Evolutionary conservation across 805 yeast genomes (phyloP).

Genomic region (Pichia membranifaciens): DNA sequence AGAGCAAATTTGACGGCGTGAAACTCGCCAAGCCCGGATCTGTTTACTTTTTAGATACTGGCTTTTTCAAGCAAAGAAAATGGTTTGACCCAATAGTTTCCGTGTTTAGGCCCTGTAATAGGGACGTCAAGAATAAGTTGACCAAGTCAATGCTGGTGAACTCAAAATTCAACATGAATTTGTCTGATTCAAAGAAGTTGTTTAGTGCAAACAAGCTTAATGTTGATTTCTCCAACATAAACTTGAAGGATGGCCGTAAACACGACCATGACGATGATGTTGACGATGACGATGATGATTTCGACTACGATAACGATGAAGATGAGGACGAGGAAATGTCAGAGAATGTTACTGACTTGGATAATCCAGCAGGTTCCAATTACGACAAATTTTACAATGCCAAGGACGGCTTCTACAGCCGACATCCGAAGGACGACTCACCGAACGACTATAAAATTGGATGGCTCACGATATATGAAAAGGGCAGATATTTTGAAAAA

Average conservation of each 20-base stretch:
- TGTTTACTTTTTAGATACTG: slow-evolving; percentile 24
- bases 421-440: slow-evolving; percentile 51
- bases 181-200: slow-evolving; percentile 6
- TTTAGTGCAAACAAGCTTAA: slow-evolving; percentile 9
- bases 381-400: slow-evolving; percentile 33
- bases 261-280: slow-evolving; percentile 6
- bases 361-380: neutral
- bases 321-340: slow-evolving; percentile 13
- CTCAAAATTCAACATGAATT: slow-evolving; percentile 7
- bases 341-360: slow-evolving; percentile 7
- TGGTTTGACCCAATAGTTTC: slow-evolving; percentile 27
- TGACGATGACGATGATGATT: slow-evolving; percentile 16
- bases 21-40: slow-evolving; percentile 29
- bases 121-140: slow-evolving; percentile 24
- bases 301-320: slow-evolving; percentile 15
- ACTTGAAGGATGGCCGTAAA: neutral
- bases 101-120: slow-evolving; percentile 29
- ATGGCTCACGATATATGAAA: slow-evolving; percentile 59
- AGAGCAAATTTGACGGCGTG: slow-evolving; percentile 27
- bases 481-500: slow-evolving; percentile 27
- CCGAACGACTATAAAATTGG: slow-evolving; percentile 58
- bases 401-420: slow-evolving; percentile 50
- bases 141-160: slow-evolving; percentile 23
- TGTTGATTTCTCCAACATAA: slow-evolving; percentile 11
- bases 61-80: slow-evolving; percentile 12